phyloP scores from a whole-genome alignment of 805 yeast species.

The Metschnikowia corniflorae region DNA sequence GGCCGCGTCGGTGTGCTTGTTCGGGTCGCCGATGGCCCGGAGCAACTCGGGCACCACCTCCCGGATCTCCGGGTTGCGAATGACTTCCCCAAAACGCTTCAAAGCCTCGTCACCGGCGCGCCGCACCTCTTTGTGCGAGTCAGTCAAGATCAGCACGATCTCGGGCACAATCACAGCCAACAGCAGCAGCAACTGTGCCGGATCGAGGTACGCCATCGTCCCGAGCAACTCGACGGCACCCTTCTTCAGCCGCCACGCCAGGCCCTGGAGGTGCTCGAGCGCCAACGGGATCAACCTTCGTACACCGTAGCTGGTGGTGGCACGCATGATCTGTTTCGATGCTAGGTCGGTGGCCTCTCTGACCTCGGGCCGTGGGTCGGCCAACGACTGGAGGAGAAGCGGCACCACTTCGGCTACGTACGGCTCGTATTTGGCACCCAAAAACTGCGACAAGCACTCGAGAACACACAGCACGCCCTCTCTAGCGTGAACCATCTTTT shows the following conservation, averaged over 20 bases:
- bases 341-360: constrained; percentile 87
- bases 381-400: constrained; percentile 70
- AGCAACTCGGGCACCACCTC: constrained; percentile 81
- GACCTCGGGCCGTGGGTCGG: constrained; percentile 82
- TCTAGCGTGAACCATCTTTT: constrained; percentile 65
- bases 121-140: constrained; percentile 94
- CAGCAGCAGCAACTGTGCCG: constrained; percentile 86
- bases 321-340: constrained; percentile 81
- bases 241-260: constrained; percentile 93
- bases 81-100: constrained; percentile 93
- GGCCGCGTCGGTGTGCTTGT: constrained; percentile 83
- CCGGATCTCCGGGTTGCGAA: constrained; percentile 95
- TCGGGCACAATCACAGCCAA: constrained; percentile 91
- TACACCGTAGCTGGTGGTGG: constrained; percentile 90
- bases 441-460: constrained; percentile 73
- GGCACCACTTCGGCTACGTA: constrained; percentile 89
- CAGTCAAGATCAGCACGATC: constrained; percentile 90
- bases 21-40: constrained; percentile 94
- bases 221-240: constrained; percentile 96
- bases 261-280: constrained; percentile 76
- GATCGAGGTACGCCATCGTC: constrained; percentile 96
- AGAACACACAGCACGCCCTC: constrained; percentile 87
- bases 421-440: constrained; percentile 86
- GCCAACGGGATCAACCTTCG: constrained; percentile 89
- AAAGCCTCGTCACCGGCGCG: constrained; percentile 89